These are phyloP conservation scores for Wickerhamomyces sp. DNA, from an alignment of 1,139 yeast genomes.

Conservation along the genomic window DNA sequence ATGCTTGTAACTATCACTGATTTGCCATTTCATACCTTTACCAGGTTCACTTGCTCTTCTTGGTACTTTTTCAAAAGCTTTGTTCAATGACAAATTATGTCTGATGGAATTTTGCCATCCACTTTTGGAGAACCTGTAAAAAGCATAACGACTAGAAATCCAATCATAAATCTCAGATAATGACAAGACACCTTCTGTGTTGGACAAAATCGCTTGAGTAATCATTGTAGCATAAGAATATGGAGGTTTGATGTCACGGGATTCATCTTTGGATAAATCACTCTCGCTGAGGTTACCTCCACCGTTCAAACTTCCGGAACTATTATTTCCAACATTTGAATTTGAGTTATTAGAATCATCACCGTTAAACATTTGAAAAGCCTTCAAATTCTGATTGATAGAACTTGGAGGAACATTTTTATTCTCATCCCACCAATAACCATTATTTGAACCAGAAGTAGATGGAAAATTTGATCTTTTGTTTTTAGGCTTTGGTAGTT, in stretches of 20 bases:
- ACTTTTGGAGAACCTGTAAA: constrained; percentile 86
- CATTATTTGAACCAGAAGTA: constrained; percentile 2
- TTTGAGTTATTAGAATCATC: constrained; percentile 20
- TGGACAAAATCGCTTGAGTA: constrained; percentile 90
- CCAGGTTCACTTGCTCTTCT: constrained; percentile 96
- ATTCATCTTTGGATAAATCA: constrained; percentile 75
- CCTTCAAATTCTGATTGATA: constrained; percentile 27
- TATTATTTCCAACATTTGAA: constrained; percentile 1
- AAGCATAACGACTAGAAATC: constrained; percentile 84
- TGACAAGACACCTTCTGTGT: constrained; percentile 82
- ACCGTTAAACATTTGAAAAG: constrained; percentile 52
- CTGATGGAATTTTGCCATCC: constrained; percentile 93
- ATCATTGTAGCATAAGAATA: constrained; percentile 97
- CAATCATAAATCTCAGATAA: constrained; percentile 88
- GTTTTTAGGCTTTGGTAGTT: constrained; percentile 26
- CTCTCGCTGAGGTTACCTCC: constrained; percentile 8
- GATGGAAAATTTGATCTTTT: constrained; percentile 18
- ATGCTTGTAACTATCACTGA: constrained; percentile 73
- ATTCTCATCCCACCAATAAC: constrained; percentile 4
- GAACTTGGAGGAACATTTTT: constrained; percentile 3
- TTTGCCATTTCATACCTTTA: constrained; percentile 99
- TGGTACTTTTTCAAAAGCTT: constrained; percentile 92
- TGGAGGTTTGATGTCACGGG: constrained; percentile 93
- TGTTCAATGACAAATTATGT: constrained; percentile 74
- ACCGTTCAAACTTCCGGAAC: not conserved